Percentiles rank a stretch among this genome's conserved stretches.
Evolutionary conservation across 2,329 filamentous ascomycete genomes (phyloP).

Genomic region (Epicoccum nigrum): DNA sequence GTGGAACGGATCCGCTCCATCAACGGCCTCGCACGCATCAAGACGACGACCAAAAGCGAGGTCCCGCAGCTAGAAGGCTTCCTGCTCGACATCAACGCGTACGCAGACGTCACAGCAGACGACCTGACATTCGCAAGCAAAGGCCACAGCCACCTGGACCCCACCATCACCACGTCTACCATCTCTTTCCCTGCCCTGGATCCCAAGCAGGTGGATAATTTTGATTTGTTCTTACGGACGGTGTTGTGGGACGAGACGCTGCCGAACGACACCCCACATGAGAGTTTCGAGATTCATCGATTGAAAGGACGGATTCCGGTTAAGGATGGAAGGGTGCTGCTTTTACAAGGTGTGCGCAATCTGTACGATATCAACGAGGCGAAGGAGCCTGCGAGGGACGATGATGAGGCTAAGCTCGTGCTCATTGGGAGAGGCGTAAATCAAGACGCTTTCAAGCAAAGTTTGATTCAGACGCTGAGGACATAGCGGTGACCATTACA

Average conservation of each 20-base stretch:
- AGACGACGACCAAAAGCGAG: conserved; percentile 78
- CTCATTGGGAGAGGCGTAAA: conserved; percentile 40
- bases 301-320: conserved; percentile 80
- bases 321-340: conserved; percentile 68
- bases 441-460: conserved; percentile 24
- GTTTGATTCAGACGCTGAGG: conserved; percentile 15
- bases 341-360: conserved; percentile 90
- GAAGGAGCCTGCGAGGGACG: background rate
- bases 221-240: conserved; percentile 83
- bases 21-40: conserved; percentile 85
- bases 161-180: conserved; percentile 85
- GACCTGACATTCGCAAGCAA: conserved; percentile 71
- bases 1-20: conserved; percentile 77
- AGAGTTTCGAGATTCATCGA: conserved; percentile 79
- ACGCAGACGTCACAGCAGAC: conserved; percentile 75
- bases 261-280: conserved; percentile 45
- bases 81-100: conserved; percentile 88
- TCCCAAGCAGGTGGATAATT: conserved; percentile 61
- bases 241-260: conserved; percentile 81
- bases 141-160: conserved; percentile 90
- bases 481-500: no score
- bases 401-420: conserved; percentile 36
- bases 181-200: conserved; percentile 69
- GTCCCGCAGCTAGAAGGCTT: conserved; percentile 85
- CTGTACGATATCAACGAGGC: conserved; percentile 87